These are phyloP conservation scores for Fusarium neocosmosporiellum DNA, from an alignment of 2,329 filamentous ascomycete genomes.

Conservation along the genomic window DNA sequence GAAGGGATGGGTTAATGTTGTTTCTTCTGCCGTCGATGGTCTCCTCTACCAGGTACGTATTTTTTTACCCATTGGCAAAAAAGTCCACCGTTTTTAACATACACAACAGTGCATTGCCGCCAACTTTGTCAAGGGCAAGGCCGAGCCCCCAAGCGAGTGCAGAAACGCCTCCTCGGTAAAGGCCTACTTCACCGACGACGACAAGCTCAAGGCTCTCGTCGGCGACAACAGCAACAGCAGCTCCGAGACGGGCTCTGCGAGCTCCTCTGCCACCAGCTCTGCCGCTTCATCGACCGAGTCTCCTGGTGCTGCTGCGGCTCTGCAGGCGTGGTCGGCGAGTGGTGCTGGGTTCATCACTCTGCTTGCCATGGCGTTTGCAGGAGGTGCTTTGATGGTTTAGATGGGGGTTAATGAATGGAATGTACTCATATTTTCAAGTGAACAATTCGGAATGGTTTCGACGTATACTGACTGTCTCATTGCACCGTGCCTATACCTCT, in stretches of 20 bases:
- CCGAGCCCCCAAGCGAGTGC: constrained; percentile 47
- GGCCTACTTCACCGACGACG: constrained; percentile 47
- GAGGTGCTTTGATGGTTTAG: constrained; percentile 46
- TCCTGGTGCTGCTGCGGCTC: constrained; percentile 39
- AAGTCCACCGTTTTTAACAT: background rate
- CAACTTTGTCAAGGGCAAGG: constrained; percentile 63
- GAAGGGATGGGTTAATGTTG: constrained; percentile 65
- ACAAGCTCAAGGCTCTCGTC: constrained; percentile 50
- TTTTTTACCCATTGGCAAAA: background rate
- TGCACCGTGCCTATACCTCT: background rate
- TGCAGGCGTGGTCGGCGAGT: constrained; percentile 39
- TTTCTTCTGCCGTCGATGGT: constrained; percentile 65
- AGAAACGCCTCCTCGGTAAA: constrained; percentile 51
- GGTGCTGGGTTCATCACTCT: constrained; percentile 38
- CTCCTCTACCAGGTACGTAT: constrained; percentile 64
- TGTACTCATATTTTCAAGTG: constrained; percentile 4
- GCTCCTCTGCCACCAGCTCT: constrained; percentile 31
- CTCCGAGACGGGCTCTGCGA: constrained; percentile 21
- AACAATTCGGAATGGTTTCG: background rate
- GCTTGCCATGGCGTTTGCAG: constrained; percentile 45
- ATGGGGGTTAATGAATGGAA: background rate
- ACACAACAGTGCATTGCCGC: constrained; percentile 60
- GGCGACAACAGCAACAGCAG: constrained; percentile 12
- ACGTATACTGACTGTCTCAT: background rate
- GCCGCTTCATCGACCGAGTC: constrained; percentile 34